A percentile compares a stretch with the other conserved stretches of the same genome.
These are phyloP conservation scores for Peronospora tabacina DNA, from an alignment of 352 stramenopile genomes.

Conservation along the genomic window DNA sequence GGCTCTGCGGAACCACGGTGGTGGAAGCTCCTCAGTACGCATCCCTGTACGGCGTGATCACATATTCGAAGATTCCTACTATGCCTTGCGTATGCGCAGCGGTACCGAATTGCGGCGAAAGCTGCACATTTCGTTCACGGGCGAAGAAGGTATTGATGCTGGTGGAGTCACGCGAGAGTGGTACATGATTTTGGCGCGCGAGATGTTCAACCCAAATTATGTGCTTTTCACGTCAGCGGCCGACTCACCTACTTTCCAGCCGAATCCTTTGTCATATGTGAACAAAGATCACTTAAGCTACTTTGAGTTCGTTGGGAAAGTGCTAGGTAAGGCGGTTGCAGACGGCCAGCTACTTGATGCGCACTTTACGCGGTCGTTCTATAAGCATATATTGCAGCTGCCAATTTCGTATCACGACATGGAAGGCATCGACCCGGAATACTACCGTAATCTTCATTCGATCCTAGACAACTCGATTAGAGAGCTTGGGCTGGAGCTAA, in stretches of 20 bases:
- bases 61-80: conserved; percentile 99
- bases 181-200: conserved; percentile 97
- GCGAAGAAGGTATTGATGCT: conserved; percentile 98
- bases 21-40: conserved; percentile 85
- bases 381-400: conserved; percentile 98
- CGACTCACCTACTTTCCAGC: conserved; percentile 98
- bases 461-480: conserved; percentile 84
- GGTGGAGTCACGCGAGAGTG: conserved; percentile 98
- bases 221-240: conserved; percentile 98
- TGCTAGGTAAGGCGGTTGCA: conserved; percentile 98
- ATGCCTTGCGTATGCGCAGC: conserved; percentile 93
- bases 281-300: conserved; percentile 99
- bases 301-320: conserved; percentile 97
- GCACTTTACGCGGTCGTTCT: conserved; percentile 98
- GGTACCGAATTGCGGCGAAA: conserved; percentile 95
- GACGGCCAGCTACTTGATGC: conserved; percentile 98
- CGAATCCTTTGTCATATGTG: conserved; percentile 97
- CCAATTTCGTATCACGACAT: conserved; percentile 98
- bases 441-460: conserved; percentile 90
- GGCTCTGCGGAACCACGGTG: conserved; percentile 78
- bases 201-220: conserved; percentile 99
- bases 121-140: conserved; percentile 96
- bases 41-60: conserved; percentile 90
- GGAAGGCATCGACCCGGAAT: conserved; percentile 97
- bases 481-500: conserved; percentile 86